Percentiles rank a stretch among this genome's conserved stretches.
phyloP scores from a whole-genome alignment of 495 filamentous ascomycete genomes.

The Daldinia concentrica region DNA sequence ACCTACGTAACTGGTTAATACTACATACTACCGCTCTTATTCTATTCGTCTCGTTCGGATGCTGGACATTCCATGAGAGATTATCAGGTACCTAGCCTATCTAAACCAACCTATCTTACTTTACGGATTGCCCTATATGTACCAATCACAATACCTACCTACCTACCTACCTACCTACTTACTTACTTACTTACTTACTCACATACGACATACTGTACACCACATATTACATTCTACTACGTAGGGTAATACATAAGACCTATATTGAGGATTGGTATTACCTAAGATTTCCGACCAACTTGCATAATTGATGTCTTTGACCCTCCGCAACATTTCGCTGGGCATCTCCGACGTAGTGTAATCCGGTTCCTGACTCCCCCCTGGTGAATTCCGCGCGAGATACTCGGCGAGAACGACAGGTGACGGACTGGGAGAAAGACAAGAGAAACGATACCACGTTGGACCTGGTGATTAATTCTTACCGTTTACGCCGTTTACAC shows the following conservation, averaged over 20 bases:
- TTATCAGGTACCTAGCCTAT: not conserved
- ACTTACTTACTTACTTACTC: not conserved
- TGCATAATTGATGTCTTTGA: constrained; percentile 16
- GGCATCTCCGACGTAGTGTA: constrained; percentile 39
- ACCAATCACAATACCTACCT: constrained; percentile 3
- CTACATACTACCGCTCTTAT: constrained; percentile 1
- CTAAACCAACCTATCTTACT: constrained; percentile 1
- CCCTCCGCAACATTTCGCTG: constrained; percentile 18
- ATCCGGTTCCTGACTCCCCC: constrained; percentile 35
- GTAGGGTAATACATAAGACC: not conserved
- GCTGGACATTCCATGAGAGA: constrained; percentile 34
- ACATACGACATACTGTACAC: not conserved
- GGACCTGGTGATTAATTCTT: constrained; percentile 31
- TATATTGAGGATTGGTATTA: constrained; percentile 30
- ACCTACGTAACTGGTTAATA: constrained; percentile 6
- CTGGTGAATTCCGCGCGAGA: constrained; percentile 19
- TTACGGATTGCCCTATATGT: constrained; percentile 29
- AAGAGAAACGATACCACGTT: constrained; percentile 25
- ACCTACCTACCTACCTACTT: not conserved
- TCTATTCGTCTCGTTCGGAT: constrained; percentile 36
- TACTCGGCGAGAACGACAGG: constrained; percentile 27
- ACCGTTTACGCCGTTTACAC: not conserved
- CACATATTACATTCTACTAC: not conserved
- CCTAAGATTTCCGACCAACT: constrained; percentile 30
- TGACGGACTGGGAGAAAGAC: constrained; percentile 5